Evolutionary conservation across 805 yeast species (phyloP), one percentile per base, ranked within the genome.

Genomic region (Schwanniomyces polymorphus): DNA sequence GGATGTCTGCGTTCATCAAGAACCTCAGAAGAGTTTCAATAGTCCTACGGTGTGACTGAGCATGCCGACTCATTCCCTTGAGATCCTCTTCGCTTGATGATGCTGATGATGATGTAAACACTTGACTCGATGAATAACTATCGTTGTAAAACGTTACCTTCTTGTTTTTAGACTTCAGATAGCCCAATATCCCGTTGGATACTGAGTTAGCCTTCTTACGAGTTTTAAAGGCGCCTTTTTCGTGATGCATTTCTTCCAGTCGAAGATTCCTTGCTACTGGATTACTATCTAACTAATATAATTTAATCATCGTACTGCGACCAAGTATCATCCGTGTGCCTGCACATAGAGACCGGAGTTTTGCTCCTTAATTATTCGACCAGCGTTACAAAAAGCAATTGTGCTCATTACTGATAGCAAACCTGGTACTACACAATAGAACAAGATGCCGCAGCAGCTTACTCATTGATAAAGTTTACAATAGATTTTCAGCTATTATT

Each of bases 81-180:
- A 42, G 31, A 26, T 45, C 48, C 10, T 45, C 48, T 21, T 45
- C 48, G 27, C 47, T 48, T 16, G 51, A 48, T 14, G 48, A 45
- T 12, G 34, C 45, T 8, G 51, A 42, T 16, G 48, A 28, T n/a
- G 45, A 37, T 16, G 43, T 41, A 14, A 46, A 47, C 27, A 41
- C 37, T 40, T 45, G 38, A 41, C 42, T 34, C 35, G 44, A 27
- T 28, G 41, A 43, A 44, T 44, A 17, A 27, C 48, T 42, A 42
- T 28, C 38, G 33, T 46, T 45, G 31, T 50, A 50, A 44, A 55
- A 58, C 27, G 59, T 45, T 11, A 56, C 59, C 40, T 52, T 56
- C 38, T 54, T 55, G 14, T 35, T 33, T 8, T 27, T 28, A 27
- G 35, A 29, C 14, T 49, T 46, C 42, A 27, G 50, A 38, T 42